Conservation (phyloP, 208 protist genomes). For the Crithidia sp. region DNA sequence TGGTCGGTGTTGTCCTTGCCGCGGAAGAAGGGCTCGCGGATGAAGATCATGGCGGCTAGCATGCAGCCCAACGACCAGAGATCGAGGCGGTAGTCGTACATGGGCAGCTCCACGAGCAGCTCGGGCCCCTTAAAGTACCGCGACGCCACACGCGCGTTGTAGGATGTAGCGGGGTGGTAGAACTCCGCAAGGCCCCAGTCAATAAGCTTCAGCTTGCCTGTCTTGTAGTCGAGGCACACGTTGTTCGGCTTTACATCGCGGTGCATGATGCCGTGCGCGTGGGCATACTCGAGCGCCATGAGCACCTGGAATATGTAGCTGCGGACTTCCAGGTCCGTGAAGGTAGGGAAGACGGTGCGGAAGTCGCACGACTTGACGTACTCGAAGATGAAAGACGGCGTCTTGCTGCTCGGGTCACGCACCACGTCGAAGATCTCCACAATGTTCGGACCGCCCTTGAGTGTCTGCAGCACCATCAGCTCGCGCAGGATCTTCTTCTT, state of each 20-base stretch:
- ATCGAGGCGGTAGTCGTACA: conserved; percentile 99
- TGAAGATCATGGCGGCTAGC: conserved; percentile 99
- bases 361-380: conserved; percentile 98
- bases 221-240: conserved; percentile 98
- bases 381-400: conserved; percentile 99
- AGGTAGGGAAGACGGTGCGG: conserved; percentile 96
- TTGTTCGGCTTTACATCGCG: conserved; percentile 99
- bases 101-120: conserved; percentile 97
- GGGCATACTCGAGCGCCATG: conserved; percentile 96
- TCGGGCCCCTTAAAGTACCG: conserved; percentile 99
- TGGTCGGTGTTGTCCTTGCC: conserved; percentile 99
- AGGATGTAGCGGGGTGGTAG: conserved; percentile 97
- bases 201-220: conserved; percentile 97
- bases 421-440: conserved; percentile 99
- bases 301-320: conserved; percentile 99
- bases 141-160: conserved; percentile 99
- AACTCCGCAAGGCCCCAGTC: conserved; percentile 99
- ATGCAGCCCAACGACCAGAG: conserved; percentile 99
- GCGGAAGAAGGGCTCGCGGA: conserved; percentile 99
- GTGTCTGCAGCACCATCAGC: conserved; percentile 98
- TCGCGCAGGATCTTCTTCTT: conserved; percentile 99
- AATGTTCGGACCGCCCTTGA: conserved; percentile 98
- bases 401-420: conserved; percentile 97
- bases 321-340: conserved; percentile 97
- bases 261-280: conserved; percentile 99